phyloP scores from a whole-genome alignment of 2,329 filamentous ascomycete genomes.

The Venturia oleaginea region DNA sequence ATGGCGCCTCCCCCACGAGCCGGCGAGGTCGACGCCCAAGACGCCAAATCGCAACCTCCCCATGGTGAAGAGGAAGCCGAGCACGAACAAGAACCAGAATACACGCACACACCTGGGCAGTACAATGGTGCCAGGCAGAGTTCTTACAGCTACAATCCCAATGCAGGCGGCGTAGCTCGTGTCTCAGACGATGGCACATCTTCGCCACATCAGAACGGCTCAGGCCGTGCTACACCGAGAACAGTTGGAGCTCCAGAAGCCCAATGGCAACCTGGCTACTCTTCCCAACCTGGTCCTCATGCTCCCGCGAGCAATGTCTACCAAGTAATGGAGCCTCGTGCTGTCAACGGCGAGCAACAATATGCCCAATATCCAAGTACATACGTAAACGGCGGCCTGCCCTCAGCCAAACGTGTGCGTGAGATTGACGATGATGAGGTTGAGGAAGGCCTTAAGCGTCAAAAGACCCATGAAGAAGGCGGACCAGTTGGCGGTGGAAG shows the following conservation, averaged over 20 bases:
- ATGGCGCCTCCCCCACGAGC: slow-evolving; percentile 73
- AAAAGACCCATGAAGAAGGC: slow-evolving; percentile 62
- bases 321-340: slow-evolving; percentile 76
- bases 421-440: slow-evolving; percentile 55
- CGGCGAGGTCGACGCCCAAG: slow-evolving; percentile 54
- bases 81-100: slow-evolving; percentile 69
- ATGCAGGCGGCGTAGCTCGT: slow-evolving; percentile 59
- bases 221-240: slow-evolving; percentile 76
- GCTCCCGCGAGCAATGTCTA: slow-evolving; percentile 67
- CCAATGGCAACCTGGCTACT: slow-evolving; percentile 52
- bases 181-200: slow-evolving; percentile 74
- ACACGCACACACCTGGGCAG: slow-evolving; percentile 66
- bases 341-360: slow-evolving; percentile 45
- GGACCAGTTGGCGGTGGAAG: slow-evolving; percentile 30
- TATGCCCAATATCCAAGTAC: slow-evolving; percentile 28
- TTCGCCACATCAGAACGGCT: slow-evolving; percentile 73
- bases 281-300: slow-evolving; percentile 51
- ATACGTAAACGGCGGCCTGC: slow-evolving; percentile 60
- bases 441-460: slow-evolving; percentile 60
- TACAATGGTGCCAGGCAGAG: slow-evolving; percentile 60
- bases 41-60: slow-evolving; percentile 53
- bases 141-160: slow-evolving; percentile 67
- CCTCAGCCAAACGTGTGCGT: slow-evolving; percentile 57
- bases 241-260: slow-evolving; percentile 62
- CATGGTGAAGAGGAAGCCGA: slow-evolving; percentile 44